Percentiles rank a stretch among this genome's conserved stretches.
Conservation (phyloP, 306 rosid species). For the Vigna mungo region DNA sequence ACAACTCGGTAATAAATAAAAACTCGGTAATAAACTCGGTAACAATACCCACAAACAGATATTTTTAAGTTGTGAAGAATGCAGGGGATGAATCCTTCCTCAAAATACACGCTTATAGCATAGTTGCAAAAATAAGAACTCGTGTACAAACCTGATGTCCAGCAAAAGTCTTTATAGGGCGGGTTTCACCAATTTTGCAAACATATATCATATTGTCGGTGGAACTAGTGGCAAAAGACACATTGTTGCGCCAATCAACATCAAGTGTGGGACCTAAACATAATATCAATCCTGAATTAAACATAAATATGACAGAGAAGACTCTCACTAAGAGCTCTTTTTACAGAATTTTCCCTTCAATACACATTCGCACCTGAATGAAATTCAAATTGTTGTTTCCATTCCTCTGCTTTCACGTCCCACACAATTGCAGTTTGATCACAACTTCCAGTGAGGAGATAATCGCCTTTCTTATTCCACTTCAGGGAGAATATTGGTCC, state of each 20-base stretch:
- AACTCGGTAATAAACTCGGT: no score
- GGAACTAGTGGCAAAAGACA: constrained; percentile 91
- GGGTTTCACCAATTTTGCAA: constrained; percentile 87
- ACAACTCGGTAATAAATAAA: not conserved
- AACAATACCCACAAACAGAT: no score
- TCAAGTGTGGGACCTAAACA: constrained; percentile 91
- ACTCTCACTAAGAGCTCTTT: constrained; percentile 13
- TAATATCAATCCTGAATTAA: constrained; percentile 40
- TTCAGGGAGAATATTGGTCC: constrained; percentile 93
- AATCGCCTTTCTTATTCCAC: constrained; percentile 97
- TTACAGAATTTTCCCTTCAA: constrained; percentile 14
- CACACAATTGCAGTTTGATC: constrained; percentile 96
- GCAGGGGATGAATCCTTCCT: not conserved
- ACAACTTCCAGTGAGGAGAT: constrained; percentile 94
- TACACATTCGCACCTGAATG: constrained; percentile 69
- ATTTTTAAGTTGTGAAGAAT: not conserved
- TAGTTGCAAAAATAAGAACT: constrained; percentile 9
- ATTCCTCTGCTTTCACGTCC: constrained; percentile 90
- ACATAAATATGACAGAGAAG: constrained; percentile 24
- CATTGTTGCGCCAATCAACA: constrained; percentile 96
- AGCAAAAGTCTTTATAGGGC: constrained; percentile 74
- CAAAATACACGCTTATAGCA: constrained; percentile 6
- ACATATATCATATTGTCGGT: constrained; percentile 88
- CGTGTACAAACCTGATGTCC: constrained; percentile 83
- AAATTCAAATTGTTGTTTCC: constrained; percentile 93